Conservation (phyloP, 768 basidiomycete genomes). For the Suillus placidus region DNA sequence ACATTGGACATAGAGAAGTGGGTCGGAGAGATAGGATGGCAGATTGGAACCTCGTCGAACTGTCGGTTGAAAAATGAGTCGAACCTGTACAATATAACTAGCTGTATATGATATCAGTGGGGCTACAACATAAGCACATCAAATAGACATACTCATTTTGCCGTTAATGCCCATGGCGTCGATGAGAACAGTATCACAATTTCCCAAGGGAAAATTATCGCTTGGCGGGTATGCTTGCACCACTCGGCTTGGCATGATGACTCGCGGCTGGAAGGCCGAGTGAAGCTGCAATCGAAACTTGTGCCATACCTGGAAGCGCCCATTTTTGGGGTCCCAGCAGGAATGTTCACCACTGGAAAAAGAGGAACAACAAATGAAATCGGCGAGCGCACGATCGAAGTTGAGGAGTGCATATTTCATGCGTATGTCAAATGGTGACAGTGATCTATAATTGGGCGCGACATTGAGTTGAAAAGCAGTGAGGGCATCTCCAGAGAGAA, state of each 20-base stretch:
- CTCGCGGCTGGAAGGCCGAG: neutral
- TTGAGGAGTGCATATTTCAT: conserved; percentile 26
- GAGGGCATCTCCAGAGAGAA: neutral
- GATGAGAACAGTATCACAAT: neutral
- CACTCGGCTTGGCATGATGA: neutral
- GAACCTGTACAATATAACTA: neutral
- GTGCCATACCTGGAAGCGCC: neutral
- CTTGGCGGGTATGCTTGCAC: neutral
- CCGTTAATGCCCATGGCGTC: neutral
- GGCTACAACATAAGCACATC: neutral
- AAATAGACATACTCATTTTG: neutral
- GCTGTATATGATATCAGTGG: neutral
- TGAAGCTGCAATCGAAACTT: neutral
- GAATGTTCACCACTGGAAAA: neutral
- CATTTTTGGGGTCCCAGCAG: neutral
- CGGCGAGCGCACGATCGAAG: conserved; percentile 25
- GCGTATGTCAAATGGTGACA: conserved; percentile 24
- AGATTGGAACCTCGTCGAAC: neutral
- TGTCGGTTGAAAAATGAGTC: neutral
- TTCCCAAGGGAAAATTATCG: neutral
- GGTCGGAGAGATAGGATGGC: neutral
- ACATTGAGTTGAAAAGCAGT: conserved; percentile 27
- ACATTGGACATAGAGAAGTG: neutral
- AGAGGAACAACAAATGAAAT: conserved; percentile 12
- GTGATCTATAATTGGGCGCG: conserved; percentile 19